phyloP scores from a whole-genome alignment of 768 basidiomycete genomes.

The Omphalotus guepiniiformis region DNA sequence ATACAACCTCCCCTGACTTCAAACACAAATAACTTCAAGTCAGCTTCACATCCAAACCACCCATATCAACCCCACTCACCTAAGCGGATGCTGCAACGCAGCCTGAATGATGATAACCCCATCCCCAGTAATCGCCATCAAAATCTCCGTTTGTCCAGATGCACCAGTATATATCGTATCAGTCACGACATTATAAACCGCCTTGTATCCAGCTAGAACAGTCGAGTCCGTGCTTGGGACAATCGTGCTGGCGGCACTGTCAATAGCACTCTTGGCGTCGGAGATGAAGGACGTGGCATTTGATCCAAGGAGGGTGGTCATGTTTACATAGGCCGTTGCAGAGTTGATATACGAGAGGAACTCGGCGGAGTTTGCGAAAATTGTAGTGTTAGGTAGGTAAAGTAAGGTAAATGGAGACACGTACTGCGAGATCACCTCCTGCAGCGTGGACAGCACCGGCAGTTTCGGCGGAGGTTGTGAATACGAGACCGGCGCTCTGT shows the following conservation, averaged over 20 bases:
- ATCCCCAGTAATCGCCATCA: constrained; percentile 37
- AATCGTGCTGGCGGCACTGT: constrained; percentile 29
- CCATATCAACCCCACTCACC: constrained; percentile 13
- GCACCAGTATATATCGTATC: constrained; percentile 33
- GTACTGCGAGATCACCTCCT: constrained; percentile 19
- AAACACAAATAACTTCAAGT: neutral
- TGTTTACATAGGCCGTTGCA: constrained; percentile 47
- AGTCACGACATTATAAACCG: constrained; percentile 45
- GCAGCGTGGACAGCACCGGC: constrained; percentile 28
- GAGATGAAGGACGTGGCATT: constrained; percentile 25
- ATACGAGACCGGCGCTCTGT: constrained; percentile 33
- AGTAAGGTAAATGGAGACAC: constrained; percentile 35
- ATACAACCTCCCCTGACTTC: constrained; percentile 41
- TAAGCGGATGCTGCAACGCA: constrained; percentile 53
- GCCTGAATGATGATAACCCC: constrained; percentile 52
- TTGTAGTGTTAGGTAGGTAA: too few species aligned
- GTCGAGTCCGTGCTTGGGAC: constrained; percentile 39
- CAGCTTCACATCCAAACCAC: neutral
- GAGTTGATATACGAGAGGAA: constrained; percentile 50
- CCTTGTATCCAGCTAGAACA: constrained; percentile 51
- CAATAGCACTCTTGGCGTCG: constrained; percentile 23
- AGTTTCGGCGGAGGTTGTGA: constrained; percentile 33
- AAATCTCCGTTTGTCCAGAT: constrained; percentile 54
- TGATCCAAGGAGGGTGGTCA: constrained; percentile 32
- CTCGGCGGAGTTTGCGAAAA: constrained; percentile 2